Evolutionary conservation across 1,284 basidiomycete species (phyloP).

Genomic region (Boletus smithii): DNA sequence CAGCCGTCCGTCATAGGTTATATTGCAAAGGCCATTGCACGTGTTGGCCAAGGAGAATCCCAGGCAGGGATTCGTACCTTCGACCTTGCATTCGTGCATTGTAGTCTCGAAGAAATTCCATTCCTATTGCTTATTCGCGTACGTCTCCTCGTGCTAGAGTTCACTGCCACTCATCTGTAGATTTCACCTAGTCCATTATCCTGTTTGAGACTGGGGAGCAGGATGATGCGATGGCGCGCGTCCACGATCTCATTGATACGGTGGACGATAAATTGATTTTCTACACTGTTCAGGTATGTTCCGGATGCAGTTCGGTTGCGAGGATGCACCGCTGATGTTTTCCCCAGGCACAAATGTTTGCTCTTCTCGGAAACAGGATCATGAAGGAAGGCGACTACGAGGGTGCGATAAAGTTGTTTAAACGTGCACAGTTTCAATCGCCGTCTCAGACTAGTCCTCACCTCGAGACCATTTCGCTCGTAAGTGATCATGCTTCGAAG

Average conservation of each 20-base stretch:
- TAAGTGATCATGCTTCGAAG: neutral
- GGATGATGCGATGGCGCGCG: slow-evolving; percentile 2
- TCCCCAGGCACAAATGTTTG: slow-evolving; percentile 7
- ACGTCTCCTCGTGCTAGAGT: neutral
- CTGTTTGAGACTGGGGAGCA: neutral
- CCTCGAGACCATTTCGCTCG: slow-evolving; percentile 2
- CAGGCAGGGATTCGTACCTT: slow-evolving; percentile 1
- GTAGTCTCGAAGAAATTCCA: slow-evolving; percentile 1
- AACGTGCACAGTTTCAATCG: neutral
- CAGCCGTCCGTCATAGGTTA: slow-evolving; percentile 6
- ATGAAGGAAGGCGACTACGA: slow-evolving; percentile 2
- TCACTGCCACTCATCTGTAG: neutral
- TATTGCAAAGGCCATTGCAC: slow-evolving; percentile 4
- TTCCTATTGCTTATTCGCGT: slow-evolving; percentile 13
- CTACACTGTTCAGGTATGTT: slow-evolving; percentile 1
- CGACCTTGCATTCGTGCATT: slow-evolving; percentile 8
- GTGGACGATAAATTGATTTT: neutral
- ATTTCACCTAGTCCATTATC: neutral
- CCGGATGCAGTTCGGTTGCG: no score
- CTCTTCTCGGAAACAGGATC: neutral
- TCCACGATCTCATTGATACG: slow-evolving; percentile 1
- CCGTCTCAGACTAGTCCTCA: neutral
- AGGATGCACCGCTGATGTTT: neutral
- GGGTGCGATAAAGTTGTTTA: slow-evolving; percentile 1
- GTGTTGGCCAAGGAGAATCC: slow-evolving; percentile 1